Evolutionary conservation across 495 filamentous ascomycete genomes (phyloP), one percentile per base, ranked within the genome.

Genomic region (Penicillium parvum): DNA sequence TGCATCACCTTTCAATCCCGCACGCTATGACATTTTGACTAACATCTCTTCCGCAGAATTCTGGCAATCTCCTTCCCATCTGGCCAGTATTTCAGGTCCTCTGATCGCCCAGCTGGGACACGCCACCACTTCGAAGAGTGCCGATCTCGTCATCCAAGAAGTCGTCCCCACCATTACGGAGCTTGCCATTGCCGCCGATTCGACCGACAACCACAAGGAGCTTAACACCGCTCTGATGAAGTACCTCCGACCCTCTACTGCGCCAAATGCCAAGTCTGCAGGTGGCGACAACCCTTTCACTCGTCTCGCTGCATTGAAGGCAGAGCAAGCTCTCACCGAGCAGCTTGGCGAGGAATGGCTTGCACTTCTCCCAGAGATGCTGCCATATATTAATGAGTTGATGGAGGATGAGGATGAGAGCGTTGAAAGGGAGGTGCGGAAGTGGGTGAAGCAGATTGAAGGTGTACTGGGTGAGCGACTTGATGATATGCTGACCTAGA

Each of bases 391-490:
- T 37, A 90, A 85, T 47, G 92, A 98, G 65, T 56, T 94, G 48
- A 85, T 92, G 71, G 94, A 98, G 63, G 92, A 98, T 62, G 92
- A 95, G 49, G 88, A 96, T 49, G 91, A 96, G 65, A 71, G 63
- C 17, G 90, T 98, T 27, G 92, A 96, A 73, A 69, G 81, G 51
- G 91, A 96, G 70, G 86, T 87, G 7, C 73, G 85, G 57, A 76
- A 79, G 42, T 92, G 91, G 88, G 86, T 96, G 47, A 79, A 82
- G 64, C 77, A 74, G 63, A 90, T 98, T 53, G 92, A 97, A 65
- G 77, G 74, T 37, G 83, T 90, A 21, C 64, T 96, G 32, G 92
- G 92, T 7, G 88, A 95, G 72, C 85, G 81, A 40, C 65, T 98
- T 55, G 86, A 91, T 63, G 78, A 82, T 49, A 96, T 95, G 90